phyloP scores from a whole-genome alignment of 2,329 filamentous ascomycete species.

The Botrytis sinoallii region DNA sequence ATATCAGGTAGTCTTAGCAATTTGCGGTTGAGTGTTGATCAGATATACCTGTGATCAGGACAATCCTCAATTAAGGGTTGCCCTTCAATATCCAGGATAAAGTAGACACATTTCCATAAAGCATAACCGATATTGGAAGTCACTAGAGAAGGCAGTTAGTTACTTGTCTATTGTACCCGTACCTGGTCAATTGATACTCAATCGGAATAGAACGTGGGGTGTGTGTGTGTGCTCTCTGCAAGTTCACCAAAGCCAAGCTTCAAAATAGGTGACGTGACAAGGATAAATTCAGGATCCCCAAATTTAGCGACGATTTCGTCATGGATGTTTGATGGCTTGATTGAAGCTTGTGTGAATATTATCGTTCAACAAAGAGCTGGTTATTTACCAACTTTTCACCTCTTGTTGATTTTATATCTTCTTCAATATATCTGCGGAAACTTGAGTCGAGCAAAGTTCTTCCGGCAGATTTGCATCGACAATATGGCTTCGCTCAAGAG shows the following conservation, averaged over 20 bases:
- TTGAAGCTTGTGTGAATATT: constrained; percentile 13
- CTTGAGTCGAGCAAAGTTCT: constrained; percentile 7
- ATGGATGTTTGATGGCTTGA: background rate
- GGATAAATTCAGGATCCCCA: constrained; percentile 7
- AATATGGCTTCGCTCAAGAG: constrained; percentile 33
- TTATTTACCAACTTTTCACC: constrained; percentile 23
- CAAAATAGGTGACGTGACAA: background rate
- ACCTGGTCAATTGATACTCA: background rate
- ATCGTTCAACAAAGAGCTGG: constrained; percentile 1
- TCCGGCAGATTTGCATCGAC: constrained; percentile 11
- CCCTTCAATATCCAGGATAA: background rate
- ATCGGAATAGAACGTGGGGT: background rate
- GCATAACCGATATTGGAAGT: background rate
- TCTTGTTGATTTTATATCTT: constrained; percentile 7
- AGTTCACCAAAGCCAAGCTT: background rate
- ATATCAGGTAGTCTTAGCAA: background rate
- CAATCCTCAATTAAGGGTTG: constrained; percentile 8
- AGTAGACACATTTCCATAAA: constrained; percentile 9
- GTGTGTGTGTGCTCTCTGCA: background rate
- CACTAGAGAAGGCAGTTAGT: background rate
- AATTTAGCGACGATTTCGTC: constrained; percentile 17
- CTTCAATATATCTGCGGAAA: background rate
- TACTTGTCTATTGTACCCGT: background rate
- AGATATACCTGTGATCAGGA: background rate
- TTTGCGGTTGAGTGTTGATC: background rate